phyloP scores from a whole-genome alignment of 2,329 filamentous ascomycete genomes.

The Colletotrichum sp. region DNA sequence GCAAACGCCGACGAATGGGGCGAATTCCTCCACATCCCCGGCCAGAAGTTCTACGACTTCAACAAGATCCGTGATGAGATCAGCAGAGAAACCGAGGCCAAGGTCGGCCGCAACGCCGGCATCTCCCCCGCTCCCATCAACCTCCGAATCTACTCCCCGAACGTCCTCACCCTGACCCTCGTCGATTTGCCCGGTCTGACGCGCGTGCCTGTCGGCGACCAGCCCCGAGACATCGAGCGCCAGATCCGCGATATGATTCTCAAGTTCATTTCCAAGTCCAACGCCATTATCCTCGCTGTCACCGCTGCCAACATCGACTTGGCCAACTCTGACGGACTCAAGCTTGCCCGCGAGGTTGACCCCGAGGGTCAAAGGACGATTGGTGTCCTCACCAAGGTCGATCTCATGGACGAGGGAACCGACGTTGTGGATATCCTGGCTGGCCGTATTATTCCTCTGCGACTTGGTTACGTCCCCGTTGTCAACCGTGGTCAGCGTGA shows the following conservation, averaged over 20 bases:
- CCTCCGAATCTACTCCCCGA: constrained; percentile 96
- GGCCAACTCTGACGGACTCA: constrained; percentile 97
- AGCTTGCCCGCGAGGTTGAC: constrained; percentile 95
- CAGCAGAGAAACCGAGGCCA: constrained; percentile 92
- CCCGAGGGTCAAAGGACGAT: constrained; percentile 97
- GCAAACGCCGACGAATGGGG: constrained; percentile 97
- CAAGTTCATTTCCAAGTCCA: constrained; percentile 98
- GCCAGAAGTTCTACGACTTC: constrained; percentile 98
- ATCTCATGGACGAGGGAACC: constrained; percentile 98
- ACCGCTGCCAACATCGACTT: constrained; percentile 97
- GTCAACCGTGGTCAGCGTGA: constrained; percentile 98
- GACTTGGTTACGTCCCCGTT: constrained; percentile 94
- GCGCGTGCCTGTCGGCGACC: constrained; percentile 95
- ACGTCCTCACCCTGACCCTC: constrained; percentile 94
- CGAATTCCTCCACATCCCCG: constrained; percentile 97
- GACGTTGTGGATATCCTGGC: constrained; percentile 98
- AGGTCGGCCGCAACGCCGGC: constrained; percentile 94
- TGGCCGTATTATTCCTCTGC: constrained; percentile 93
- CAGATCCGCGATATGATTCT: constrained; percentile 98
- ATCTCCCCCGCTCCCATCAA: constrained; percentile 98
- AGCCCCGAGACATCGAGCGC: constrained; percentile 93
- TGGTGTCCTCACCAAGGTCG: constrained; percentile 97
- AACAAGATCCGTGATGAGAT: constrained; percentile 99
- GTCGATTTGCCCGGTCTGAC: constrained; percentile 97
- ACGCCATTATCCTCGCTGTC: constrained; percentile 96